These are phyloP conservation scores for Iris macrosiphon DNA, from an alignment of 106 monocot genomes.

Conservation along the genomic window DNA sequence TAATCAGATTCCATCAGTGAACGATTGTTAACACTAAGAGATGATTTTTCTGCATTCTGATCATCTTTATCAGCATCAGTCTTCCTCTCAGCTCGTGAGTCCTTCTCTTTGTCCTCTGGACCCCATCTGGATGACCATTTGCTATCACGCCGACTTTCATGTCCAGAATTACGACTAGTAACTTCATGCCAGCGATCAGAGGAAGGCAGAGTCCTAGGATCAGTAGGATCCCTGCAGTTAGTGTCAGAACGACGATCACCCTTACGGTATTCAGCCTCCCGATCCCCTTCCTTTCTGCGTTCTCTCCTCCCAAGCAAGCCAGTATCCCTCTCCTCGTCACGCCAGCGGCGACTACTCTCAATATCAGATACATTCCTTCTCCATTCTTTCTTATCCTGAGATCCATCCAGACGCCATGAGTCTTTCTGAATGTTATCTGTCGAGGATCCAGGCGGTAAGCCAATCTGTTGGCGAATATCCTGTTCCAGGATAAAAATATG, in stretches of 20 bases:
- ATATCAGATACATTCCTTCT: conserved; percentile 50
- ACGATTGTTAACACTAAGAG: conserved; percentile 35
- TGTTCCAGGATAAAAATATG: conserved; percentile 10
- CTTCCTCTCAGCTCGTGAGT: conserved; percentile 61
- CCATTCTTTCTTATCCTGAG: conserved; percentile 82
- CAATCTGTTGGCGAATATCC: conserved; percentile 38
- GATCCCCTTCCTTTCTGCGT: conserved; percentile 84
- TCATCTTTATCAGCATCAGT: conserved; percentile 65
- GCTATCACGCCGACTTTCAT: conserved; percentile 71
- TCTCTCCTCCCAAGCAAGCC: conserved; percentile 80
- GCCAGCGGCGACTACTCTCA: conserved; percentile 76
- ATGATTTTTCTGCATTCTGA: conserved; percentile 47
- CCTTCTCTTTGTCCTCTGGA: conserved; percentile 83
- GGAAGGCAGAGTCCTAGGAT: conserved; percentile 30
- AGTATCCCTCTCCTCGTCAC: conserved; percentile 98
- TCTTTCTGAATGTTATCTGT: conserved; percentile 59
- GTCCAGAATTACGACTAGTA: conserved; percentile 32
- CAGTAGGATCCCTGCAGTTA: conserved; percentile 41
- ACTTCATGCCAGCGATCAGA: conserved; percentile 69
- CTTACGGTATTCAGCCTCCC: conserved; percentile 69
- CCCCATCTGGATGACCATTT: conserved; percentile 99
- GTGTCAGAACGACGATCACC: conserved; percentile 62
- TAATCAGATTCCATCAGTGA: conserved; percentile 50
- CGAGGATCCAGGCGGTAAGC: conserved; percentile 29
- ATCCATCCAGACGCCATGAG: conserved; percentile 53